phyloP scores from a whole-genome alignment of 331 rosid genomes.

The Cucumis variabilis region DNA sequence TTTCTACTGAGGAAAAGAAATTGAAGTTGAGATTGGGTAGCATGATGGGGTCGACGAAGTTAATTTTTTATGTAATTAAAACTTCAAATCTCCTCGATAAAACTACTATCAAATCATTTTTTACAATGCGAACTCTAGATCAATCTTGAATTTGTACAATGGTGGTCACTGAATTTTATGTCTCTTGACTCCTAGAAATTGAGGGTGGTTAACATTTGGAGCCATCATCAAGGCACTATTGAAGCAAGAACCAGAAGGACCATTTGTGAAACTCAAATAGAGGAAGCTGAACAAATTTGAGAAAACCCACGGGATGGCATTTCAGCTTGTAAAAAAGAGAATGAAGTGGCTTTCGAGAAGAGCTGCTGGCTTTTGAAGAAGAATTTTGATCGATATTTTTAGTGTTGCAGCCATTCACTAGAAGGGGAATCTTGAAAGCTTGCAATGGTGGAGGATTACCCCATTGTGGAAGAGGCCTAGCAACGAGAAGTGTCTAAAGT shows the following conservation, averaged over 20 bases:
- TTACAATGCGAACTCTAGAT: constrained; percentile 47
- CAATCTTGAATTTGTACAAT: constrained; percentile 33
- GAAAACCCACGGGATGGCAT: constrained; percentile 38
- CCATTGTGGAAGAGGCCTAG: constrained; percentile 92
- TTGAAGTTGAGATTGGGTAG: constrained; percentile 33
- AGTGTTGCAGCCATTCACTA: constrained; percentile 47
- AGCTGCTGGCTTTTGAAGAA: constrained; percentile 22
- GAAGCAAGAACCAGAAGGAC: constrained; percentile 39
- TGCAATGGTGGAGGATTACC: constrained; percentile 77
- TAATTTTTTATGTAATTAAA: constrained; percentile 32
- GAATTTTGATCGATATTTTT: constrained; percentile 32
- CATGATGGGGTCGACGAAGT: constrained; percentile 34
- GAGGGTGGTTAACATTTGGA: constrained; percentile 38
- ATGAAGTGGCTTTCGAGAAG: constrained; percentile 32
- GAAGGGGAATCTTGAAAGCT: constrained; percentile 65
- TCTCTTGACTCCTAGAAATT: constrained; percentile 51
- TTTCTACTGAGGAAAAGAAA: background rate
- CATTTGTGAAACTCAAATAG: constrained; percentile 55
- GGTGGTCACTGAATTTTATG: constrained; percentile 59
- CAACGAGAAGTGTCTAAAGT: constrained; percentile 67
- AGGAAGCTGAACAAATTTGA: constrained; percentile 62
- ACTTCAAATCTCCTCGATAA: constrained; percentile 40
- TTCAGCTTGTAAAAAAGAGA: constrained; percentile 31
- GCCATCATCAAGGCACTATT: constrained; percentile 34
- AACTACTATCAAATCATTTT: constrained; percentile 56